phyloP scores from a whole-genome alignment of 805 yeast species.

The Metschnikowia arizonensis region DNA sequence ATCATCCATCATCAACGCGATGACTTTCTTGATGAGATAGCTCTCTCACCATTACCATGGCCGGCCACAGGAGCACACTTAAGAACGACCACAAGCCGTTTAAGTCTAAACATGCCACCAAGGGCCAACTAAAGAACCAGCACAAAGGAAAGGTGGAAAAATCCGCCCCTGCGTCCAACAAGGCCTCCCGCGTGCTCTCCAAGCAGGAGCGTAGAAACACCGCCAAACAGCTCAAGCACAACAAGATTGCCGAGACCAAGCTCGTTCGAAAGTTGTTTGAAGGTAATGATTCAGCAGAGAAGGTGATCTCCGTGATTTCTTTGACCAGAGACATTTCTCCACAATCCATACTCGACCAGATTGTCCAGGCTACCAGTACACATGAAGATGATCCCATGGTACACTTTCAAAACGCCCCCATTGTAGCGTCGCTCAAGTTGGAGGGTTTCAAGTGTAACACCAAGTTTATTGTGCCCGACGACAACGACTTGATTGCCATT shows the following conservation, averaged over 20 bases:
- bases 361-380: slow-evolving; percentile 39
- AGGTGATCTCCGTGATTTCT: slow-evolving; percentile 76
- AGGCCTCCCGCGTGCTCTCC: slow-evolving; percentile 36
- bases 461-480: slow-evolving; percentile 70
- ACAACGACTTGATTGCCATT: slow-evolving; percentile 59
- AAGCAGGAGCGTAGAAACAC: slow-evolving; percentile 70
- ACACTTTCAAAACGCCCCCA: slow-evolving; percentile 34
- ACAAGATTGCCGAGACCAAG: slow-evolving; percentile 60
- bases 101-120: slow-evolving; percentile 87
- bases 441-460: slow-evolving; percentile 70
- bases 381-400: slow-evolving; percentile 17
- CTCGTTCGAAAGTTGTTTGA: slow-evolving; percentile 69
- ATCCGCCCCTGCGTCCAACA: slow-evolving; percentile 32
- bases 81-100: slow-evolving; percentile 86
- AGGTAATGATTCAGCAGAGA: slow-evolving; percentile 76
- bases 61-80: slow-evolving; percentile 79
- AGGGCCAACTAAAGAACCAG: slow-evolving; percentile 77
- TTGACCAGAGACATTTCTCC: slow-evolving; percentile 68
- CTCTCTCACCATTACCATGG: slow-evolving; percentile 40
- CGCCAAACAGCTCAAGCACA: slow-evolving; percentile 70
- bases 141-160: slow-evolving; percentile 87
- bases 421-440: slow-evolving; percentile 50
- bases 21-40: neutral
- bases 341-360: slow-evolving; percentile 47
- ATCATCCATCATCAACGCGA: slow-evolving; percentile 4